phyloP scores from a whole-genome alignment of 176 grass and related monocot species.

The Pharus latifolius region DNA sequence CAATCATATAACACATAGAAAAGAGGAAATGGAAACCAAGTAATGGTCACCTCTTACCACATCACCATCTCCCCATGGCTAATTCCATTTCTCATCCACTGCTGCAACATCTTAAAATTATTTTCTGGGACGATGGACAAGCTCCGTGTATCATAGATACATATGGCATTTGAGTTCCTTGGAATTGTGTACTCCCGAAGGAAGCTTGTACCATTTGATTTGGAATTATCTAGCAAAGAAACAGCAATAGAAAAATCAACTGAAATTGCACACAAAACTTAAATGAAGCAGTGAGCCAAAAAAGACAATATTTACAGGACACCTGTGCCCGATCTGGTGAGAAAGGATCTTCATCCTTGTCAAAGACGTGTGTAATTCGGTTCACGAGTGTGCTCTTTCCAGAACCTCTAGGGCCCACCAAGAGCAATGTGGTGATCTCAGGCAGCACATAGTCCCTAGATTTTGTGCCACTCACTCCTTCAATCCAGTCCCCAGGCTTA shows the following conservation, averaged over 20 bases:
- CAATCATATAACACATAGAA: neutral
- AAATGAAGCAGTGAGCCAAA: neutral
- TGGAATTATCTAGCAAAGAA: constrained; percentile 38
- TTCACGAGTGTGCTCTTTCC: constrained; percentile 77
- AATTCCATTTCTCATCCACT: constrained; percentile 65
- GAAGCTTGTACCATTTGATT: constrained; percentile 26
- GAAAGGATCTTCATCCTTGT: constrained; percentile 35
- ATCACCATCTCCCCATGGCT: constrained; percentile 40
- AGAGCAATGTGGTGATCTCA: constrained; percentile 50
- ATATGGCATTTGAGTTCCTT: constrained; percentile 59
- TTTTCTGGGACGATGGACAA: constrained; percentile 22
- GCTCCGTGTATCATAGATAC: constrained; percentile 65
- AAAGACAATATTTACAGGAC: constrained; percentile 36
- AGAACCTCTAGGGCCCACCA: constrained; percentile 68
- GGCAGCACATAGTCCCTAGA: constrained; percentile 43
- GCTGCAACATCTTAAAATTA: constrained; percentile 40
- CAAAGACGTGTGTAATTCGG: constrained; percentile 54
- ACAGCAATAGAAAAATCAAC: constrained; percentile 4
- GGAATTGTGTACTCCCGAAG: constrained; percentile 55
- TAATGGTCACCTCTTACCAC: constrained; percentile 21
- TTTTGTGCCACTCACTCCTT: constrained; percentile 34
- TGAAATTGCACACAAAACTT: neutral
- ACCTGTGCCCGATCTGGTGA: constrained; percentile 30
- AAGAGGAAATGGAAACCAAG: neutral
- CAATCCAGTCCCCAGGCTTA: constrained; percentile 57